Evolutionary conservation across 176 grass and related monocot genomes (phyloP).

Genomic region (Zizania latifolia): DNA sequence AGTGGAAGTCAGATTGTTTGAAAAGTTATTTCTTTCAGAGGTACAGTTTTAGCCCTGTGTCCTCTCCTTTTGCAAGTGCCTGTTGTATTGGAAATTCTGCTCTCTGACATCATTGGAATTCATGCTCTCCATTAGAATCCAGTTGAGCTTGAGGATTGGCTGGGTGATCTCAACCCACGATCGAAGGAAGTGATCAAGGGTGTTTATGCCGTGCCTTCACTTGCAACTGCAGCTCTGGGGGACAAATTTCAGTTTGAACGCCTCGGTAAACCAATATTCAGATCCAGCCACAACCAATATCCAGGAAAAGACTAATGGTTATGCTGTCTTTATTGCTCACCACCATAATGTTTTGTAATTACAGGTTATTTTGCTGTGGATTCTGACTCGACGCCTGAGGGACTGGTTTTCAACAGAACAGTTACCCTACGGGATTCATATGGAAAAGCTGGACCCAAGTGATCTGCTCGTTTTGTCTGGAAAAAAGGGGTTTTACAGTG

Average conservation of each 20-base stretch:
- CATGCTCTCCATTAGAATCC: conserved; percentile 60
- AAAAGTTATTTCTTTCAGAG: conserved; percentile 84
- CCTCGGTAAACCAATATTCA: conserved; percentile 46
- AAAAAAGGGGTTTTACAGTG: neutral
- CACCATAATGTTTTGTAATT: neutral
- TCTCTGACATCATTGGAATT: neutral
- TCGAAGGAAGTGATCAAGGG: conserved; percentile 87
- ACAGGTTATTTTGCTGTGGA: conserved; percentile 30
- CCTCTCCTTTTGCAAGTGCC: neutral
- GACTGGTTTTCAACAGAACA: conserved; percentile 16
- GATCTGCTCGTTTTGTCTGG: neutral
- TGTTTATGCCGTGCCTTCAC: conserved; percentile 60
- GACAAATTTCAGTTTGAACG: conserved; percentile 96
- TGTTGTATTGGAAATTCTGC: conserved; percentile 4
- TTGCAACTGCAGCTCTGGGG: conserved; percentile 51
- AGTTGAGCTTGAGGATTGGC: conserved; percentile 74
- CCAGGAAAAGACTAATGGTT: neutral
- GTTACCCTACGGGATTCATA: conserved; percentile 24
- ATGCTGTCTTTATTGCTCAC: neutral
- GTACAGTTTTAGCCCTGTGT: conserved; percentile 23
- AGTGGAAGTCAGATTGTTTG: conserved; percentile 85
- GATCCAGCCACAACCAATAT: no score
- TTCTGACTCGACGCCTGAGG: conserved; percentile 3
- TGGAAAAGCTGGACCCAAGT: conserved; percentile 26
- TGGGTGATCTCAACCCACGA: conserved; percentile 70